Percentiles rank a stretch among this genome's conserved stretches.
These are phyloP conservation scores for Hyphopichia wangnamkhiaoensis DNA, from an alignment of 1,139 yeast genomes.

Conservation along the genomic window DNA sequence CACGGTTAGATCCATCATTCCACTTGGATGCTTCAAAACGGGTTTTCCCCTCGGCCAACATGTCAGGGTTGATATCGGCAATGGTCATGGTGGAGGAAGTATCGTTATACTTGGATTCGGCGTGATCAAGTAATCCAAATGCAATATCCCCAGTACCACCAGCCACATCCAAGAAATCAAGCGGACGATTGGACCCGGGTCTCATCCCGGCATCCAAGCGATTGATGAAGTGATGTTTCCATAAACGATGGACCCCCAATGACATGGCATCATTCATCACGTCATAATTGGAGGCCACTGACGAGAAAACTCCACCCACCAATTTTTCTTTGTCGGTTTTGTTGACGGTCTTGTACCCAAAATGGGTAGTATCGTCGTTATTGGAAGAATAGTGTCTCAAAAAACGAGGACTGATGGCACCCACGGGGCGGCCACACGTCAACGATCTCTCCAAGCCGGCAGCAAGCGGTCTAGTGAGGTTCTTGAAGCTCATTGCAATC, in stretches of 20 bases:
- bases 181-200: slow-evolving; percentile 76
- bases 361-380: slow-evolving; percentile 65
- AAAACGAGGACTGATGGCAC: not conserved
- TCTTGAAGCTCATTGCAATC: too few relatives aligned
- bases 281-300: slow-evolving; percentile 93
- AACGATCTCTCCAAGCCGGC: too few relatives aligned
- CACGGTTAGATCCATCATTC: slow-evolving; percentile 60
- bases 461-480: too few relatives aligned
- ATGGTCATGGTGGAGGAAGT: slow-evolving; percentile 78
- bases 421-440: not conserved
- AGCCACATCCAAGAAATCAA: slow-evolving; percentile 91
- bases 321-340: slow-evolving; percentile 79
- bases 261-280: slow-evolving; percentile 99
- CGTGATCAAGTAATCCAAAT: slow-evolving; percentile 90
- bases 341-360: slow-evolving; percentile 86
- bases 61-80: slow-evolving; percentile 93
- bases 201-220: slow-evolving; percentile 93
- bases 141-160: slow-evolving; percentile 99
- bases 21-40: slow-evolving; percentile 59
- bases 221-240: slow-evolving; percentile 90
- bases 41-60: slow-evolving; percentile 89
- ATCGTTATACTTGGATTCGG: slow-evolving; percentile 77
- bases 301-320: slow-evolving; percentile 88
- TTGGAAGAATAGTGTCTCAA: slow-evolving; percentile 8
- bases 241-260: slow-evolving; percentile 87